phyloP scores from a whole-genome alignment of 306 rosid species.

The Vigna nakashimae region DNA sequence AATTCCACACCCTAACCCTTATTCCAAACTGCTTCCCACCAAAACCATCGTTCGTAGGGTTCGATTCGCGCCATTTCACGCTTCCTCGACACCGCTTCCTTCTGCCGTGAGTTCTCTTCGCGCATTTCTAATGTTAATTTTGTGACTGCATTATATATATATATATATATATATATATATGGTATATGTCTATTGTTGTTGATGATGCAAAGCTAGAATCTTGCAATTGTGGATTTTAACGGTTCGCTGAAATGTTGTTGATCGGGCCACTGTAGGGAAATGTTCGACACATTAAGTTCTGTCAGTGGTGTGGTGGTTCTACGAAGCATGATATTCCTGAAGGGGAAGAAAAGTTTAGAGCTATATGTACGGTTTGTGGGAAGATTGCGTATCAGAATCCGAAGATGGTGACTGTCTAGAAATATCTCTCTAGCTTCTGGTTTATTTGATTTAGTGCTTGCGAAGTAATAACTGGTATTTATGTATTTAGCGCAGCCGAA shows the following conservation, averaged over 20 bases:
- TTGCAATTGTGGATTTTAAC: not conserved
- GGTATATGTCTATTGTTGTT: not conserved
- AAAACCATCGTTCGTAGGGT: constrained; percentile 39
- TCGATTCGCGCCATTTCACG: constrained; percentile 51
- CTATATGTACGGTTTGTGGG: constrained; percentile 84
- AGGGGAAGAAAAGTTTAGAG: constrained; percentile 80
- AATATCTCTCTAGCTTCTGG: constrained; percentile 24
- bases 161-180: no score
- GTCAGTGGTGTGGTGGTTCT: constrained; percentile 88
- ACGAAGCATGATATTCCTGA: constrained; percentile 82
- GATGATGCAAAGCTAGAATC: not conserved
- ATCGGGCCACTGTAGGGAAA: constrained; percentile 54
- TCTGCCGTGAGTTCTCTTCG: constrained; percentile 55
- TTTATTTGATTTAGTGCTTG: constrained; percentile 36
- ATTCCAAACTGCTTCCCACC: constrained; percentile 32
- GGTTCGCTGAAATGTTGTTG: constrained; percentile 15
- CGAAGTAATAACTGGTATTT: not conserved
- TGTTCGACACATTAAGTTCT: constrained; percentile 69
- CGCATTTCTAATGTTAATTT: not conserved
- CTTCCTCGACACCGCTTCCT: constrained; percentile 56
- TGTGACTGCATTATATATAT: no score
- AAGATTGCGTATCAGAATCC: constrained; percentile 90
- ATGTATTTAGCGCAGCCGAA: not conserved
- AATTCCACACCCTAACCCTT: constrained; percentile 41
- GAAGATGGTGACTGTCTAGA: constrained; percentile 71